Conservation (phyloP, 2,329 filamentous ascomycete species). For the Beauveria caledonica region DNA sequence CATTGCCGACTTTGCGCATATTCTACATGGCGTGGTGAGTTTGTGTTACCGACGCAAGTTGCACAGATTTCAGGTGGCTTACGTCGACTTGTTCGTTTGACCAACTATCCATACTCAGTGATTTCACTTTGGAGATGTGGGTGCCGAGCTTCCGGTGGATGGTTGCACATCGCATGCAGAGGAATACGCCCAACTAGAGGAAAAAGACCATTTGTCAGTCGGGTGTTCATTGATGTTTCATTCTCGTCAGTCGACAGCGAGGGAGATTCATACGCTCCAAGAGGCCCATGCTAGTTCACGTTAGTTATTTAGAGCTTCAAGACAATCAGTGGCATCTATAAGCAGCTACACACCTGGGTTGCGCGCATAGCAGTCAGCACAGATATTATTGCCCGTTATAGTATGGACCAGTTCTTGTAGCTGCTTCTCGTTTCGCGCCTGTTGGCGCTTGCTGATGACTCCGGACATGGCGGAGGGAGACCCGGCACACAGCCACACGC, state of each 20-base stretch:
- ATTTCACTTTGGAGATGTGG: conserved; percentile 98
- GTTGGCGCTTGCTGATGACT: conserved; percentile 86
- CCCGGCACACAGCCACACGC: neutral
- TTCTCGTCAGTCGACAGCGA: neutral
- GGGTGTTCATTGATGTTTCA: neutral
- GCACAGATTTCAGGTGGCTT: conserved; percentile 25
- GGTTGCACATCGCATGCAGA: conserved; percentile 95
- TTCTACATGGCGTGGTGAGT: conserved; percentile 44
- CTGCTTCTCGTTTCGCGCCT: conserved; percentile 89
- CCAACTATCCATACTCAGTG: conserved; percentile 97
- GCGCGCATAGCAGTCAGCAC: conserved; percentile 83
- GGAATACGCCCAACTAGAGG: conserved; percentile 76
- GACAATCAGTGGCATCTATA: conserved; percentile 3
- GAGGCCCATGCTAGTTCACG: conserved; percentile 72
- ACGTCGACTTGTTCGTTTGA: conserved; percentile 93
- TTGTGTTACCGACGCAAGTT: neutral
- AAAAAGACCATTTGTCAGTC: conserved; percentile 14
- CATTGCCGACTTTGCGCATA: conserved; percentile 90
- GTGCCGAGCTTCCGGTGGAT: conserved; percentile 95
- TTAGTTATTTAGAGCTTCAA: conserved; percentile 18
- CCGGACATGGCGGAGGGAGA: conserved; percentile 49
- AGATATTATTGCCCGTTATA: conserved; percentile 80
- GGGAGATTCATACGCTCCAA: conserved; percentile 67
- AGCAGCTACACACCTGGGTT: conserved; percentile 66
- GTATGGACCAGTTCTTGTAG: conserved; percentile 82